Base-by-base conservation (phyloP, 345 rosid genomes). In the Erodium maritimum region DNA sequence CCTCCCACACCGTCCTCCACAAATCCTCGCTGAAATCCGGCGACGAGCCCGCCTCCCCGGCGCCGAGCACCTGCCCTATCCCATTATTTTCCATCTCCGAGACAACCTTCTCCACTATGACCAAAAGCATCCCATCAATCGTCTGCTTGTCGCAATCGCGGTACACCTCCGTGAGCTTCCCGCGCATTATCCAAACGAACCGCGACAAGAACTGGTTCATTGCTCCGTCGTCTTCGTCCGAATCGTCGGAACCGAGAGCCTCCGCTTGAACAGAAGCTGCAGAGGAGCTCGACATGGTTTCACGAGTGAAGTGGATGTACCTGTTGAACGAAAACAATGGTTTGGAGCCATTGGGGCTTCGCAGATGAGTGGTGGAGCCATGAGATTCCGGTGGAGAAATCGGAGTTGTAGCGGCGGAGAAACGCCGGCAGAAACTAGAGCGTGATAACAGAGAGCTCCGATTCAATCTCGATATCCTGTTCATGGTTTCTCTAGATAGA, bases 1-100 rank as follows among this genome's bases (percentile, higher is more conserved):
- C 97, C 72, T 93, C 97, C 87, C 87, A 83, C 19, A 82, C 88
- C 0, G 84, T 80, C 20, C 14, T 74, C 99, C 97, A 90, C 34
- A 93, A 74, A 77, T 86, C 95, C 64, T 77, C 84, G 21, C 91
- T 83, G 29, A 80, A 78, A 56, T 83, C 91, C 52, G 61, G 57
- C 0, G 74, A 76, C 0, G 74, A 70, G 1, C 63, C 23, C 5
- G 71, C 69, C 23, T 51, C 69, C 0, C 71, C 67, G 23, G 77
- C 73, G 13, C 46, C 33, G 9, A 56, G 63, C 75, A 60, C 74
- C 57, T 59, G 74, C 66, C 70, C 75, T 19, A 80, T 59, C 12
- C 83, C 78, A 21, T 89, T 85, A 63, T 74, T 81, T 59, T 82
- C 84, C 69, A 94, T 80, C 82, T 82, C 90, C 1, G 67, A 76